Percentiles rank a stretch among this genome's conserved stretches.
Conservation (phyloP, 2,329 filamentous ascomycete genomes). For the Coniochaeta sp. region DNA sequence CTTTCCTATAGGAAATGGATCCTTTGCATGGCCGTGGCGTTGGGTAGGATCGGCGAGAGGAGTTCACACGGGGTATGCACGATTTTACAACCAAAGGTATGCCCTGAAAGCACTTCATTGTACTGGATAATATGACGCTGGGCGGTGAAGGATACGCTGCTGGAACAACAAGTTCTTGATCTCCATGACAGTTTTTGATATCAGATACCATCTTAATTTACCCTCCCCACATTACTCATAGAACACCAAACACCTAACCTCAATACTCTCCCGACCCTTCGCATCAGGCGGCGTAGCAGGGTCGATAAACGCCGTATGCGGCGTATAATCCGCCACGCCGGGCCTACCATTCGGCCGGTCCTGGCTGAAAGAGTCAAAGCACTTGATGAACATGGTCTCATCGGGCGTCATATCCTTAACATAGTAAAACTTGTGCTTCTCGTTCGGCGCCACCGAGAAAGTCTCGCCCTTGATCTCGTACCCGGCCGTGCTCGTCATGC, state of each 20-base stretch:
- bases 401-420: conserved; percentile 57
- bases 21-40: background rate
- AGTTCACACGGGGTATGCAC: background rate
- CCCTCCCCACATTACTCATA: conserved; percentile 34
- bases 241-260: conserved; percentile 56
- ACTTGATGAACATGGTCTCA: conserved; percentile 42
- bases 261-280: conserved; percentile 49
- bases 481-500: conserved; percentile 41
- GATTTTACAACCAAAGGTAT: background rate
- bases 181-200: background rate
- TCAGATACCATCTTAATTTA: background rate
- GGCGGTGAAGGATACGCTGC: too few relatives aligned
- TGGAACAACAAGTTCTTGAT: too few relatives aligned
- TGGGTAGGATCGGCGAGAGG: background rate
- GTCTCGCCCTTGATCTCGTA: conserved; percentile 58
- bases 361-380: conserved; percentile 41
- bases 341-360: conserved; percentile 23
- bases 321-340: conserved; percentile 37
- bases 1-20: background rate
- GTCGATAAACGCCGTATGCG: conserved; percentile 49
- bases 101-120: background rate
- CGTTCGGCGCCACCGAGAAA: conserved; percentile 48
- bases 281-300: conserved; percentile 42
- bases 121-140: background rate
- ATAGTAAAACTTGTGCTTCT: conserved; percentile 55